phyloP scores from a whole-genome alignment of 352 stramenopile genomes.

The Pythium scleroteichum region DNA sequence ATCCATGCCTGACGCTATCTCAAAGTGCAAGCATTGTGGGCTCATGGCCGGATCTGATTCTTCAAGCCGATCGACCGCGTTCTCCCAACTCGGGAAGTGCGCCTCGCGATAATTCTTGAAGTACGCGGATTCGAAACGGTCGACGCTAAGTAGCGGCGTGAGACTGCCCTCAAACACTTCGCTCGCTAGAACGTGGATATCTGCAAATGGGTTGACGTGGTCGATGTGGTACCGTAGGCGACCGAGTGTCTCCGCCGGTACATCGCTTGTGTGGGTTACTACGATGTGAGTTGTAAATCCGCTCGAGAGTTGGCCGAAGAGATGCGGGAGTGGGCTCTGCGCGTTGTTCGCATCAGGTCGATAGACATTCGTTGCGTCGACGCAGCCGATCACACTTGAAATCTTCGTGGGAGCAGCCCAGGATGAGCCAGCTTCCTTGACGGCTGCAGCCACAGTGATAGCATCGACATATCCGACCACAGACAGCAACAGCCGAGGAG shows the following conservation, averaged over 20 bases:
- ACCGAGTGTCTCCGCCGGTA: constrained; percentile 38
- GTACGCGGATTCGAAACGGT: constrained; percentile 63
- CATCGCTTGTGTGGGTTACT: constrained; percentile 53
- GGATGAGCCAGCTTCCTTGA: constrained; percentile 29
- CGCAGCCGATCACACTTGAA: constrained; percentile 46
- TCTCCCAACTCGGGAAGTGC: constrained; percentile 48
- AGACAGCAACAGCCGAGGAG: constrained; percentile 51
- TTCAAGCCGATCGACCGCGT: background rate
- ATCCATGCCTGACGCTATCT: constrained; percentile 52
- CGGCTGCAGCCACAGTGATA: constrained; percentile 42
- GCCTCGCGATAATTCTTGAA: constrained; percentile 52
- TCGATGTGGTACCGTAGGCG: constrained; percentile 69
- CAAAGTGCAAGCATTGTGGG: constrained; percentile 45
- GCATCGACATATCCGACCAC: constrained; percentile 61
- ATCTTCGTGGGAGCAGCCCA: constrained; percentile 40
- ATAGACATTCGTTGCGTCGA: constrained; percentile 61
- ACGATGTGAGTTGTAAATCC: constrained; percentile 71
- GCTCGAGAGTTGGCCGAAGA: constrained; percentile 67
- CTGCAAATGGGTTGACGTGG: constrained; percentile 66
- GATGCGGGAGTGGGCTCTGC: constrained; percentile 49
- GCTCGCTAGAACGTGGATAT: constrained; percentile 63
- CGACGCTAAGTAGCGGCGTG: constrained; percentile 47
- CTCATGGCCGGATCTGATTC: constrained; percentile 27
- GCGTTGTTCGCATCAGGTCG: constrained; percentile 38
- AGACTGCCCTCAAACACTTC: constrained; percentile 67